Evolutionary conservation across 2,329 filamentous ascomycete species (phyloP), one percentile per base, ranked within the genome.

Genomic region (Exophiala spinifera): DNA sequence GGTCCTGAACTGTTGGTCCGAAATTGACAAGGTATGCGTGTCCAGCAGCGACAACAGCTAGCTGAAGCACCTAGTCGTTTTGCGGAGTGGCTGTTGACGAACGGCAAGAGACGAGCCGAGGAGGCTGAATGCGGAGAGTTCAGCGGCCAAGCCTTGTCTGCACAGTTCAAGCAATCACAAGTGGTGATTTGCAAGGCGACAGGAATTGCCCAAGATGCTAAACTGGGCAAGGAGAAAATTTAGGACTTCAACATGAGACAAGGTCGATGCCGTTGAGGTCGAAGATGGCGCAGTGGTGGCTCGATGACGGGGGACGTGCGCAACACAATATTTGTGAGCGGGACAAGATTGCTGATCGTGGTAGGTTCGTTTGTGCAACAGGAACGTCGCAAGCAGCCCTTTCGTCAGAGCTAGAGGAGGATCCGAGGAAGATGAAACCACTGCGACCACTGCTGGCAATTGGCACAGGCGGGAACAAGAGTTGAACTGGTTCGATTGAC

Each of bases 281-380:
- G 47, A 51, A 21, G 31, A 53, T 46, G 57, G 45, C 44, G 39
- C 47, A 46, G 51, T 23, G 47, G 34, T 37, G 42, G 31, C 51
- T 48, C 49, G 45, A 39, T 36, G 52, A 51, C 17, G 46, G 39
- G 51, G 54, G 54, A 53, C 55, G 51, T 49, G 50, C 48, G 25
- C 49, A 42, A 50, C 28, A 20, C 52, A 52, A 44, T 48, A 46
- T 49, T 55, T 57, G 55, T 51, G 36, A 43, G 55, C 59, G 51
- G 59, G 59, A 57, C 53, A 57, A 59, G 51, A 57, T 55, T 58
- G 56, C 51, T 53, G 59, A 55, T 57, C 50, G 59, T 43, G 54
- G 51, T 48, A 53, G 51, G 46, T 28, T 25, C 52, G 49, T 53
- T 45, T 55, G 59, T 61, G 48, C 53, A 47, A 61, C 59, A 52